Evolutionary conservation across 129 eudicot genomes (phyloP).

Genomic region (Sambucus nigra): DNA sequence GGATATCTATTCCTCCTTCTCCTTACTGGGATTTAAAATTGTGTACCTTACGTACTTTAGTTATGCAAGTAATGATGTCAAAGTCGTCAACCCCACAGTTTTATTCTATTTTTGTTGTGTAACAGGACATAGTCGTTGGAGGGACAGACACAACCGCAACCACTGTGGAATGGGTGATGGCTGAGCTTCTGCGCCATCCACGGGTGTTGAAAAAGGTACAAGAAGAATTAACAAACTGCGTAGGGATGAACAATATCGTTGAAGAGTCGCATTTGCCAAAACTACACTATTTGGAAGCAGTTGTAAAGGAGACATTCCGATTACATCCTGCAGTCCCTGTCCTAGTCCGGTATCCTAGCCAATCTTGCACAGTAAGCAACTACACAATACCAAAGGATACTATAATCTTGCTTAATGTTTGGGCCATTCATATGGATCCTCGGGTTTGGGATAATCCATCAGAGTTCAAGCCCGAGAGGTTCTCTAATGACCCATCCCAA

Average conservation of each 20-base stretch:
- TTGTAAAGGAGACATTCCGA: not conserved
- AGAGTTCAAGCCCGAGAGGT: not conserved
- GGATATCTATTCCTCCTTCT: no score
- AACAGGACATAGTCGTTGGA: not conserved
- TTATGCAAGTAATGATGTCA: no score
- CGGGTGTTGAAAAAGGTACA: not conserved
- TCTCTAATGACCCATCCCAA: not conserved
- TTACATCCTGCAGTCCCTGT: not conserved
- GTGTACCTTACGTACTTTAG: no score
- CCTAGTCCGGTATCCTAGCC: not conserved
- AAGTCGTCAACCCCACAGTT: no score
- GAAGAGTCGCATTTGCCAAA: not conserved
- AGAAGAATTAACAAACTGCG: not conserved
- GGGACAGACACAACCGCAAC: not conserved
- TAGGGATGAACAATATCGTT: not conserved
- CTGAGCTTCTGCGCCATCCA: not conserved
- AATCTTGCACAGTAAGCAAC: not conserved
- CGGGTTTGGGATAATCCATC: not conserved
- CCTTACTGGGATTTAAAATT: no score
- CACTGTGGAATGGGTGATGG: not conserved
- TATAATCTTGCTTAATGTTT: not conserved
- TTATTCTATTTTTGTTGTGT: not conserved
- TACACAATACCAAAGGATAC: not conserved
- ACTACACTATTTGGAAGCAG: not conserved
- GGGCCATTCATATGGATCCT: not conserved